A percentile compares a stretch with the other conserved stretches of the same genome.
These are phyloP conservation scores for Rheum nobile DNA, from an alignment of 148 eudicot species.

Conservation along the genomic window DNA sequence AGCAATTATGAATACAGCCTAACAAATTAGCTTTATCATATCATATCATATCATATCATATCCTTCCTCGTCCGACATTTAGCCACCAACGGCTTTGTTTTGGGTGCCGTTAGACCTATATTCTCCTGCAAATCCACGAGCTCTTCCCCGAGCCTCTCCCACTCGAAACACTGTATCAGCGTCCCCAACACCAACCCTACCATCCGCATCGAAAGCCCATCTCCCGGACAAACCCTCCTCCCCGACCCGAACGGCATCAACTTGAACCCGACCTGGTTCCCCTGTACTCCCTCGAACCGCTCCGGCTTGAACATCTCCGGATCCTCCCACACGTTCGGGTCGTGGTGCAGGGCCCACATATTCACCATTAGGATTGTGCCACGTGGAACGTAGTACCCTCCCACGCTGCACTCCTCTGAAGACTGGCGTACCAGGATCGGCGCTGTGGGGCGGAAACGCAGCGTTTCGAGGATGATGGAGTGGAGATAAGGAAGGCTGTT, in stretches of 20 bases:
- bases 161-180: constrained; percentile 14
- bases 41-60: too few species aligned
- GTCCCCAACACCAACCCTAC: constrained; percentile 22
- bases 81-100: background rate
- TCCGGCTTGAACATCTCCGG: constrained; percentile 28
- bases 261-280: constrained; percentile 4
- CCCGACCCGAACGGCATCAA: constrained; percentile 34
- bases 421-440: constrained; percentile 22
- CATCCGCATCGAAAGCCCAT: constrained; percentile 16
- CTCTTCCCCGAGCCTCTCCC: constrained; percentile 2
- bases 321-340: constrained; percentile 27
- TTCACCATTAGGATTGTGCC: constrained; percentile 31
- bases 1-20: too few species aligned
- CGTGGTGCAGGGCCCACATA: constrained; percentile 29
- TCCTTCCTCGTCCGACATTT: background rate
- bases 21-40: too few species aligned
- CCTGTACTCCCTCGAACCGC: constrained; percentile 19
- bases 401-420: constrained; percentile 15
- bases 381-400: constrained; percentile 19
- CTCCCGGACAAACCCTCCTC: constrained; percentile 27
- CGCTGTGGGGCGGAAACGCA: constrained; percentile 22
- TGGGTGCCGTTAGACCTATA: background rate
- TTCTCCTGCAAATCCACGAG: background rate
- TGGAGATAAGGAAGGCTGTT: constrained; percentile 26
- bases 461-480: constrained; percentile 27